Base-by-base conservation (phyloP, 2,329 filamentous ascomycete genomes). In the Neurospora sp. region DNA sequence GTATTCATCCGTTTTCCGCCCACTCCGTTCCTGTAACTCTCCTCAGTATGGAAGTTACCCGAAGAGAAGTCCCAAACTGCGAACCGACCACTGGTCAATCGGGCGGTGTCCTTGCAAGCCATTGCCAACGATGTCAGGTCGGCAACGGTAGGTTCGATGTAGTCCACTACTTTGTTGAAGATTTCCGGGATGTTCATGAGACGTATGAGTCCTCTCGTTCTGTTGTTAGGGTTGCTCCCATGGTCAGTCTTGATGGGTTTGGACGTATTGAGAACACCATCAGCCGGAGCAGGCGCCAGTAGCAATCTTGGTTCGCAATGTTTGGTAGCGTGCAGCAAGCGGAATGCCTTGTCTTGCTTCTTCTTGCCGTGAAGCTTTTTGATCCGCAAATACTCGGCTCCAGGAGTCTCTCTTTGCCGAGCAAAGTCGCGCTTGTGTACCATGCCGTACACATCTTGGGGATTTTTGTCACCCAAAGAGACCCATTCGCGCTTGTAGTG, bases 51-150 rank as follows among this genome's bases (percentile, higher is more conserved):
- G 52, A 62, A 62, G 15, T 62, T 36, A 33, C 52, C 52, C 23
- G 28, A 62, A 62, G 28, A 62, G 8, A 62, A 62, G 52, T 62
- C 28, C 52, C 52, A 62, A 62, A 37, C 17, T 8, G 69, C 71
- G 3, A 40, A 72, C 23, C 2, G 3, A 19, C 0, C 36, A 37
- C 37, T 62, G 52, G 71, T 62, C 11, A 37, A 57, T 3, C 36
- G 11, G 19, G 68, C 46, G 4, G 36, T 65, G 8, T 39, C 23
- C 8, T 69, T 70, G 71, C 73, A 74, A 10, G 69, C 67, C 12
- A 66, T 39, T 3, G 72, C 72, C 37, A 75, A 66, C 1, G 72
- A 70, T 6, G 72, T 70, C 19, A 75, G 12, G 37, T 75, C 72
- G 5, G 71, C 19, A 17, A 74, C 40, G 67, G 70, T 71, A 0